Percentiles rank a stretch among this genome's conserved stretches.
phyloP scores from a whole-genome alignment of 164 flowering plant genomes.

The Stephania japonica region DNA sequence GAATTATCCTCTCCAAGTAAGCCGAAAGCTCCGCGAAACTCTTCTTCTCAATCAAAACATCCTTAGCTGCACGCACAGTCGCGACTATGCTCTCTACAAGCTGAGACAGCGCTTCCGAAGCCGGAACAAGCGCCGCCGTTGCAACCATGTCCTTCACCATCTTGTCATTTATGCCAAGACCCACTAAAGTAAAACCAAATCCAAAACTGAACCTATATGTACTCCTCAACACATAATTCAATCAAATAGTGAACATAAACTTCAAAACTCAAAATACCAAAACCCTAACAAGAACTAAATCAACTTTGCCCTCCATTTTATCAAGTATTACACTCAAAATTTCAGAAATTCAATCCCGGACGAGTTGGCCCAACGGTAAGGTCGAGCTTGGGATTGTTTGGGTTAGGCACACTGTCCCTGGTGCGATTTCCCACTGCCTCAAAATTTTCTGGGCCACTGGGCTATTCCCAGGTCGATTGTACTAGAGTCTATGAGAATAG shows the following conservation, averaged over 20 bases:
- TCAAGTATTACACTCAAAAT: neutral
- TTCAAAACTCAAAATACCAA: neutral
- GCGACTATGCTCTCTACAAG: conserved; percentile 29
- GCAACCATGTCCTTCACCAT: conserved; percentile 18
- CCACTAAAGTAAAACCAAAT: neutral
- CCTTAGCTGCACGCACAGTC: conserved; percentile 22
- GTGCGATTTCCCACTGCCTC: too few species aligned
- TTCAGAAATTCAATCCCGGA: neutral
- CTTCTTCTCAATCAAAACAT: conserved; percentile 49
- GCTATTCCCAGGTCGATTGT: too few species aligned
- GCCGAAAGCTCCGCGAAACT: conserved; percentile 39
- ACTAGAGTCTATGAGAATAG: too few species aligned
- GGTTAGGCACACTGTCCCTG: too few species aligned
- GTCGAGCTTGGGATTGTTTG: too few species aligned
- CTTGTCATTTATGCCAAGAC: neutral
- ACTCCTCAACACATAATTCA: neutral
- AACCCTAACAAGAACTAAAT: neutral
- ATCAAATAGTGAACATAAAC: too few species aligned
- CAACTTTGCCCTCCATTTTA: neutral
- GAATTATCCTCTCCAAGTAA: conserved; percentile 44
- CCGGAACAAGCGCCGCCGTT: conserved; percentile 23
- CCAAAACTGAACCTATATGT: conserved; percentile 10
- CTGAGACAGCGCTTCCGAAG: conserved; percentile 34
- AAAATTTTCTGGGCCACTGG: too few species aligned
- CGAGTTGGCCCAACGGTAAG: too few species aligned